Evolutionary conservation across 305 asterid species (phyloP).

Genomic region (Nicotiana rustica): DNA sequence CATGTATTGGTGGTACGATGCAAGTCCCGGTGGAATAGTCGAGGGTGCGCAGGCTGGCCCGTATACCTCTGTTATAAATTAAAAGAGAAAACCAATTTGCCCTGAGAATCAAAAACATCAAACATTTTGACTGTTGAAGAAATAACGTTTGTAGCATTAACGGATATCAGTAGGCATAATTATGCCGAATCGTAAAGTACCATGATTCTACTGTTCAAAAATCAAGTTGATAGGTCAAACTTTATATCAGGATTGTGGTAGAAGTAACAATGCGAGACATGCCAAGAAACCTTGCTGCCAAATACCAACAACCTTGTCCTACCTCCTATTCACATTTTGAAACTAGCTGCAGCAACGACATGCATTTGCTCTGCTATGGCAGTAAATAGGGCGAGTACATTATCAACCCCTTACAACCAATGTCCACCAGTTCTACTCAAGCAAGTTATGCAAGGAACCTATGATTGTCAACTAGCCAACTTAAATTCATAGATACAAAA

Average conservation of each 20-base stretch:
- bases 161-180: background rate
- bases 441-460: background rate
- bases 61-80: background rate
- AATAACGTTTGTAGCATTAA: background rate
- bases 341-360: background rate
- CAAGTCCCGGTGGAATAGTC: background rate
- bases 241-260: background rate
- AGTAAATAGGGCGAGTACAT: background rate
- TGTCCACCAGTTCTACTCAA: background rate
- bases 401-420: background rate
- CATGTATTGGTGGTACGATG: background rate
- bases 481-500: conserved; percentile 5
- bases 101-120: background rate
- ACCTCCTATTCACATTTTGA: background rate
- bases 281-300: background rate
- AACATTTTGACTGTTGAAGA: conserved; percentile 9
- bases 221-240: background rate
- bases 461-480: conserved; percentile 13
- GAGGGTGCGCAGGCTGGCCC: background rate
- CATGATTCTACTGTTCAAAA: background rate
- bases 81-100: background rate
- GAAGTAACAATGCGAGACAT: background rate
- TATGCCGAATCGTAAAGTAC: background rate
- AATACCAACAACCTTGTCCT: background rate
- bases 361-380: background rate